Evolutionary conservation across 805 yeast genomes (phyloP).

Genomic region (Priceomyces medius): DNA sequence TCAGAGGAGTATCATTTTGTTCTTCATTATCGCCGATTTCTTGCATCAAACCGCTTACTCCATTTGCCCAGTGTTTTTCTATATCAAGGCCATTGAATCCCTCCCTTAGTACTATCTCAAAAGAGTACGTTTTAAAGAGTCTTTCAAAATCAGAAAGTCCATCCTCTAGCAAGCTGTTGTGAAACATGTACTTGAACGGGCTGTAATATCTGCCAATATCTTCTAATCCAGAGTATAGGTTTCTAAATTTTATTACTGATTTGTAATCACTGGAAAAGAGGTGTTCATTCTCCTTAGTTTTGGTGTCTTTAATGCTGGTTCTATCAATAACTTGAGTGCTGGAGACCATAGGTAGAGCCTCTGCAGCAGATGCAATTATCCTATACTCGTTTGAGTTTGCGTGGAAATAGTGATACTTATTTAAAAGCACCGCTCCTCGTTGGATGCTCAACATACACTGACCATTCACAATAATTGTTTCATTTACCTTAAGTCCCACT

Average conservation of each 20-base stretch:
- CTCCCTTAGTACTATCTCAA: slow-evolving; percentile 32
- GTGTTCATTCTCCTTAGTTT: slow-evolving; percentile 35
- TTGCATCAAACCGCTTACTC: neutral
- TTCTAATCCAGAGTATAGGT: slow-evolving; percentile 45
- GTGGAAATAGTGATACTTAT: slow-evolving; percentile 30
- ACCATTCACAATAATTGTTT: slow-evolving; percentile 47
- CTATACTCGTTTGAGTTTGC: slow-evolving; percentile 20
- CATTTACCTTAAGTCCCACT: slow-evolving; percentile 44
- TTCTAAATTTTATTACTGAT: slow-evolving; percentile 40
- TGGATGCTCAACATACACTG: slow-evolving; percentile 43
- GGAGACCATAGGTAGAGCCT: slow-evolving; percentile 43
- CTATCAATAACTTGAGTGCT: slow-evolving; percentile 40
- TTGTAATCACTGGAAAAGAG: slow-evolving; percentile 39
- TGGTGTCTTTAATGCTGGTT: slow-evolving; percentile 21
- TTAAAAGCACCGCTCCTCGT: slow-evolving; percentile 48
- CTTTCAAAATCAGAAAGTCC: slow-evolving; percentile 9
- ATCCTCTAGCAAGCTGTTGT: slow-evolving; percentile 8
- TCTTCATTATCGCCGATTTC: slow-evolving; percentile 6
- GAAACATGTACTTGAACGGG: slow-evolving; percentile 45
- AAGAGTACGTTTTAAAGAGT: slow-evolving; percentile 31
- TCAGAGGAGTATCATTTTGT: slow-evolving; percentile 15
- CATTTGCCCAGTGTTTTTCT: slow-evolving; percentile 10
- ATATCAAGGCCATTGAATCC: slow-evolving; percentile 20
- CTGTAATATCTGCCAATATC: slow-evolving; percentile 42
- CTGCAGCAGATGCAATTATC: slow-evolving; percentile 33